Evolutionary conservation across 2,329 filamentous ascomycete species (phyloP), one percentile per base, ranked within the genome.

Genomic region (Sporothrix dimorphospora): DNA sequence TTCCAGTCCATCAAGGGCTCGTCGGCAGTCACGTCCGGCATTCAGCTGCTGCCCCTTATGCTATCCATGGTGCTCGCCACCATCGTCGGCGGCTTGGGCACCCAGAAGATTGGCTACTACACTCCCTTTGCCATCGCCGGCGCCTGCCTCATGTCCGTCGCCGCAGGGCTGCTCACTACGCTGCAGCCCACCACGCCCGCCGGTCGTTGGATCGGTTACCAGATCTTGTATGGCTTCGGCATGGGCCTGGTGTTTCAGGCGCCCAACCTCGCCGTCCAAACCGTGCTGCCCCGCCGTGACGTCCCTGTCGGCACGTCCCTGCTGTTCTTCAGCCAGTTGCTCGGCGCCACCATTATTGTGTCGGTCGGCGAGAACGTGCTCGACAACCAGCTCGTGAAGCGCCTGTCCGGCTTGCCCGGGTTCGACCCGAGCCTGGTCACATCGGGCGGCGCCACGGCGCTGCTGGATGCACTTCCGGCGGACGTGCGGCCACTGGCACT

Each of bases 321-420:
- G 47, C 81, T 85, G 74, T 80, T 85, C 74, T 85, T 85, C 74
- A 78, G 78, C 4, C 84, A 86, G 75, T 79, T 81, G 1, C 77
- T 86, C 0, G 83, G 83, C 42, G 85, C 84, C 8, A 79, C 83
- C 69, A 79, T 86, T 34, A 84, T 84, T 73, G 76, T 83, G 45
- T 81, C 81, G 0, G 80, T 85, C n/a, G 84, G 80, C 0, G 80
- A 84, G 75, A 85, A 83, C 73, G 79, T 86, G 21, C 79, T 86
- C 49, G 80, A 81, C 72, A 81, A 79, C 70, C 78, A 82, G 75
- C 80, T 85, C 1, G 68, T 83, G 24, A 75, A 77, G 57, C 75
- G 79, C 19, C 77, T 85, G 7, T 40, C 75, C 2, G 75, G 71
- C 0, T 57, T 84, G 1, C 74, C 77, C 0, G 79, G 79, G 30